Base-by-base conservation (phyloP, 805 yeast species). In the Starmerella vitae region DNA sequence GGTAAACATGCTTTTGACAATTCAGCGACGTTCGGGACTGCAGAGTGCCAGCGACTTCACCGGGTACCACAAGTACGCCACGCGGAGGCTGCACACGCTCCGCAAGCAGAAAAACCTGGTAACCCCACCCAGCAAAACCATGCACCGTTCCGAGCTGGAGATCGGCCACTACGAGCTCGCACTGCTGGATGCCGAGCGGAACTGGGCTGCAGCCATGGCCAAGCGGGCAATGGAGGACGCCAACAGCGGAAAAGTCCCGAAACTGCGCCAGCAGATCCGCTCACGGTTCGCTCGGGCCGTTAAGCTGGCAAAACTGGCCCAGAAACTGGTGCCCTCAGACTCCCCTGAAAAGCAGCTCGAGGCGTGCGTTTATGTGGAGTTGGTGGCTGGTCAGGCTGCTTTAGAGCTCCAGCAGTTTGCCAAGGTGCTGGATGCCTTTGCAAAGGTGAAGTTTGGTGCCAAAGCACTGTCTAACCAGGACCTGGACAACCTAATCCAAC, bases 211-310 rank as follows among this genome's bases (percentile, higher is more conserved):
- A 49, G 78, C 86, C 1, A 67, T 74, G 56, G 85, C 78, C 57
- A 65, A 75, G 38, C 71, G 71, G 43, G 60, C 69, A 9, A 57
- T 68, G 34, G 57, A 73, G 44, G 82, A 73, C 44, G 66, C 73
- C 30, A 69, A 70, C 42, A 64, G 68, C 10, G 60, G 32, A 25
- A 55, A 64, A 54, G 55, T 57, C 46, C 63, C 69, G n/a, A n/a
- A 28, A 10, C 20, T 37, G 39, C 28, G 38, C 14, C 68, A 68
- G 39, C 70, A 76, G 43, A 60, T 79, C 49, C 54, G 66, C 9
- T 70, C 85, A 20, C 80, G 81, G 57, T 68, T 79, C 44, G 82
- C 77, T 53, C 77, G 71, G 57, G 74, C 88, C 1, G 57, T 68
- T 21, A 57, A 59, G 34, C 64, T 64, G 37, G 58, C 69, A 17